These are phyloP conservation scores for Metschnikowia cerradonensis DNA, from an alignment of 805 yeast species.

Conservation along the genomic window DNA sequence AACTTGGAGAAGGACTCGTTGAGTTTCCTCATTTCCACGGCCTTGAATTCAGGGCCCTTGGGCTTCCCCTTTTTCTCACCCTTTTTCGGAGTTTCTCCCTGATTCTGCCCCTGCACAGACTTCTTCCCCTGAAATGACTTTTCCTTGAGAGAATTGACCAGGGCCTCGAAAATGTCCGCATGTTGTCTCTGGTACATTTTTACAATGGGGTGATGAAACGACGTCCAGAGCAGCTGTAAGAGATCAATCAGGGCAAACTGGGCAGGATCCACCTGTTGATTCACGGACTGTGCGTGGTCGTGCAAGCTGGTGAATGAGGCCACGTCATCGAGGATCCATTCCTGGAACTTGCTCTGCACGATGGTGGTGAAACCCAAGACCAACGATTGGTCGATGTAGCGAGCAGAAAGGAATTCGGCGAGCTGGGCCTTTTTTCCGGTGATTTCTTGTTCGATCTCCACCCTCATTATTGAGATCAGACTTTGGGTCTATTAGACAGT, in stretches of 20 bases:
- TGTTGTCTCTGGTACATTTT: constrained; percentile 49
- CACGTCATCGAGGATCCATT: constrained; percentile 37
- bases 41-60: constrained; percentile 17
- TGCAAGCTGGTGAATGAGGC: constrained; percentile 24
- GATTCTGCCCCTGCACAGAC: no score
- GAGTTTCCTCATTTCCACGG: constrained; percentile 55
- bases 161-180: constrained; percentile 20
- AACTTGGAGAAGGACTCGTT: constrained; percentile 50
- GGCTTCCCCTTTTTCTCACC: constrained; percentile 10
- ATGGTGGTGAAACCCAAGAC: constrained; percentile 47
- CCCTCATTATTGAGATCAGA: neutral
- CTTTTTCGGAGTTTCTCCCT: neutral
- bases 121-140: no score
- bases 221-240: constrained; percentile 52
- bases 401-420: constrained; percentile 19
- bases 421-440: constrained; percentile 25
- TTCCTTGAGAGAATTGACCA: constrained; percentile 16
- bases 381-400: constrained; percentile 38
- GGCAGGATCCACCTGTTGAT: constrained; percentile 12
- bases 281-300: neutral
- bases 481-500: no score
- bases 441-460: constrained; percentile 9
- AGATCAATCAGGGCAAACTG: constrained; percentile 36
- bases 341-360: constrained; percentile 44
- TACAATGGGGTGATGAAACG: constrained; percentile 61